Percentiles rank a stretch among this genome's conserved stretches.
These are phyloP conservation scores for Agaricus sinodeliciosus DNA, from an alignment of 768 basidiomycete species.

Conservation along the genomic window DNA sequence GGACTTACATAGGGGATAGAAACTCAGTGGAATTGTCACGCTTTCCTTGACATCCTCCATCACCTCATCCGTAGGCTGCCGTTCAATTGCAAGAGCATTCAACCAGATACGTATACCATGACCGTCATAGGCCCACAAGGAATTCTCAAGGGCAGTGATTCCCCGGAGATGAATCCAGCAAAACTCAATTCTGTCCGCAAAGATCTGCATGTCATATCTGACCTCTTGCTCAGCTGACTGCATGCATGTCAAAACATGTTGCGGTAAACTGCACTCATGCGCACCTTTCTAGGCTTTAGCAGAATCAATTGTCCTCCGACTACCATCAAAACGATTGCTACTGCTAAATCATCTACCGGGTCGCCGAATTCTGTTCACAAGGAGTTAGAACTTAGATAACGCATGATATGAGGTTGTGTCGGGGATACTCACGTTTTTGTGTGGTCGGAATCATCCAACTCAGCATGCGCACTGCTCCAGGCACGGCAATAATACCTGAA, in stretches of 20 bases:
- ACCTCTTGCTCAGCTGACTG: slow-evolving; percentile 85
- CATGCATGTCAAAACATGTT: not conserved
- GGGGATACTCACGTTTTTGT: slow-evolving; percentile 72
- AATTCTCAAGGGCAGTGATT: slow-evolving; percentile 91
- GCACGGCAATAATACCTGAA: slow-evolving; percentile 79
- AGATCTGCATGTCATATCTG: slow-evolving; percentile 95
- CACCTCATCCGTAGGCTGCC: slow-evolving; percentile 31
- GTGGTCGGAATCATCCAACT: slow-evolving; percentile 96
- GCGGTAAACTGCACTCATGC: slow-evolving; percentile 9
- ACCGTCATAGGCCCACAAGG: slow-evolving; percentile 96
- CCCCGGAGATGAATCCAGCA: slow-evolving; percentile 98
- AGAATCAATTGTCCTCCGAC: slow-evolving; percentile 89
- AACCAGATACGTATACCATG: slow-evolving; percentile 88
- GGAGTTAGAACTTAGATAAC: not conserved
- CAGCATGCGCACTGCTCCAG: slow-evolving; percentile 78
- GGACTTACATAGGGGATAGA: slow-evolving; percentile 86
- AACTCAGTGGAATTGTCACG: slow-evolving; percentile 86
- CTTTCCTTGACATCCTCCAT: slow-evolving; percentile 77
- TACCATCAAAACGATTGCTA: slow-evolving; percentile 94
- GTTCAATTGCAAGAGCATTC: slow-evolving; percentile 89
- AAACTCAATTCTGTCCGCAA: slow-evolving; percentile 95
- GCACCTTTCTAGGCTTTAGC: slow-evolving; percentile 80
- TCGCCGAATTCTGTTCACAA: slow-evolving; percentile 74
- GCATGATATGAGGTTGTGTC: no score
- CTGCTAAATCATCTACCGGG: slow-evolving; percentile 85